Percentiles rank a stretch among this genome's conserved stretches.
Conservation (phyloP, 768 basidiomycete species). For the Leccinum fibrillosum region DNA sequence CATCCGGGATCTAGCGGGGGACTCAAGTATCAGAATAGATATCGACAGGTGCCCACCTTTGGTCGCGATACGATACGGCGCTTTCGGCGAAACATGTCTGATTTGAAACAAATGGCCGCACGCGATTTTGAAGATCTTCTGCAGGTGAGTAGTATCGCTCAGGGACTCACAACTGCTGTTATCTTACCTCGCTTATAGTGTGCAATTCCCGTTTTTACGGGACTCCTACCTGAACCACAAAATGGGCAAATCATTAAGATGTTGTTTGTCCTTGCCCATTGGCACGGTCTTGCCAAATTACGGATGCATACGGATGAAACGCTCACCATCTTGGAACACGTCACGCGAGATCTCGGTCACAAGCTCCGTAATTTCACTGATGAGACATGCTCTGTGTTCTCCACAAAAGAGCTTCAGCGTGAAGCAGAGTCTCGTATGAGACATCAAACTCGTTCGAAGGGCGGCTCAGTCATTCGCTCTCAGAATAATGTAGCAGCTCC, state of each 20-base stretch:
- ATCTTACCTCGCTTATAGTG: background rate
- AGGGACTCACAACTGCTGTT: background rate
- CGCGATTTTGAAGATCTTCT: background rate
- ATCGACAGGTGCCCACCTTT: background rate
- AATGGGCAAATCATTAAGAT: background rate
- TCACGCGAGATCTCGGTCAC: background rate
- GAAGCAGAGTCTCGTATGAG: too few species aligned
- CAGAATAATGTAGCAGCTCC: too few species aligned
- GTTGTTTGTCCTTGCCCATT: background rate
- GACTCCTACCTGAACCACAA: background rate
- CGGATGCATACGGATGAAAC: background rate
- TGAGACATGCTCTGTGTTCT: rapidly evolving
- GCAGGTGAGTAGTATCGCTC: background rate
- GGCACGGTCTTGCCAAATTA: background rate
- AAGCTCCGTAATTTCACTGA: rapidly evolving
- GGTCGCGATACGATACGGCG: background rate
- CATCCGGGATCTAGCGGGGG: too few species aligned
- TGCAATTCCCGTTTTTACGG: background rate
- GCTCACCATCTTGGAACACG: background rate
- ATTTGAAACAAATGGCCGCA: background rate
- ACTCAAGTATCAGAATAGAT: background rate
- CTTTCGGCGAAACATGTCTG: background rate
- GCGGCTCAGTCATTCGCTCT: rapidly evolving
- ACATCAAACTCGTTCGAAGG: too few species aligned
- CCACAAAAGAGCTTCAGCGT: too few species aligned